A percentile compares a stretch with the other conserved stretches of the same genome.
These are phyloP conservation scores for Vigna mungo DNA, from an alignment of 306 rosid genomes.

Conservation along the genomic window DNA sequence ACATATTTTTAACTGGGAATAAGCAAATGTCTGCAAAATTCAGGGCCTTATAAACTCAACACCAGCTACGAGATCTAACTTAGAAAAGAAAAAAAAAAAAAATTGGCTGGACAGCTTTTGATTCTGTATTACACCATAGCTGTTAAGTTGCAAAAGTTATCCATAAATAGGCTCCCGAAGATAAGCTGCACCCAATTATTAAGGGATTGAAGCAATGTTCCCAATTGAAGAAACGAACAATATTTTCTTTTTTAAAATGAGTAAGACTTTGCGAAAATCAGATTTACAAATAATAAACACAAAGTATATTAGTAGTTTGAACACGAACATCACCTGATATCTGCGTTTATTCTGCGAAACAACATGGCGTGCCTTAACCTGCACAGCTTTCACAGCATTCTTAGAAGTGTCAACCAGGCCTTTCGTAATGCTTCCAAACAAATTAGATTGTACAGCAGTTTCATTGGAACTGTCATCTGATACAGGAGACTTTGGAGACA, in stretches of 20 bases:
- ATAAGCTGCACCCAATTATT: neutral
- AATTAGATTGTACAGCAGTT: slow-evolving; percentile 66
- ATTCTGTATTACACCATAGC: slow-evolving; percentile 5
- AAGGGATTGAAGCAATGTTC: slow-evolving; percentile 2
- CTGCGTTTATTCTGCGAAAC: slow-evolving; percentile 98
- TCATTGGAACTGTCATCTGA: slow-evolving; percentile 63
- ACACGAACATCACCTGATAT: slow-evolving; percentile 75
- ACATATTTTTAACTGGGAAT: slow-evolving; percentile 24
- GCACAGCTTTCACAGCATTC: slow-evolving; percentile 98
- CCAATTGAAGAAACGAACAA: slow-evolving; percentile 16
- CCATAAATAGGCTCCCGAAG: slow-evolving; percentile 2
- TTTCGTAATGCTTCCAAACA: slow-evolving; percentile 79
- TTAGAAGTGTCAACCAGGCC: slow-evolving; percentile 91
- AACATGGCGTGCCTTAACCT: slow-evolving; percentile 95
- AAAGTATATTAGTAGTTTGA: slow-evolving; percentile 31
- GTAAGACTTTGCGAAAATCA: neutral
- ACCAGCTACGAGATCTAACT: slow-evolving; percentile 17
- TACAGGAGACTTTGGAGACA: slow-evolving; percentile 81
- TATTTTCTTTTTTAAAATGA: neutral
- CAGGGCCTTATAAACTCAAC: slow-evolving; percentile 22
- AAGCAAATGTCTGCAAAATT: slow-evolving; percentile 30
- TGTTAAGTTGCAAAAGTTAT: neutral
- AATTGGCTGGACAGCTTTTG: neutral
- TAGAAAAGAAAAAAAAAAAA: slow-evolving; percentile 1
- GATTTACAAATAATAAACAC: slow-evolving; percentile 9